Conservation (phyloP, 2,329 filamentous ascomycete genomes). For the Sporothrix brunneoviolacea region DNA sequence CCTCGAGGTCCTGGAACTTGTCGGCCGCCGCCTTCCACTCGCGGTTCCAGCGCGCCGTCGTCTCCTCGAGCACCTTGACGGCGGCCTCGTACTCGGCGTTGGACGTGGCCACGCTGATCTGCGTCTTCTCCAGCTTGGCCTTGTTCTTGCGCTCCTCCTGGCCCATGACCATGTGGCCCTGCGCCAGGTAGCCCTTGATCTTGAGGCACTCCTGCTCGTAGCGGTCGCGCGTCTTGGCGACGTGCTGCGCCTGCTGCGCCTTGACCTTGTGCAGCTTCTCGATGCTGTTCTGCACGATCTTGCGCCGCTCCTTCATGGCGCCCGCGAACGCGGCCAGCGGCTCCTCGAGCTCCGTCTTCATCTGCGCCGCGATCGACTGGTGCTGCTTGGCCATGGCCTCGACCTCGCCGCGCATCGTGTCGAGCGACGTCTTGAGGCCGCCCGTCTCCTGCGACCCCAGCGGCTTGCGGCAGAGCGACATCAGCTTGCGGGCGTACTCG, state of each 20-base stretch:
- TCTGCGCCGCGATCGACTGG: constrained; percentile 80
- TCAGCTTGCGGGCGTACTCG: constrained; percentile 85
- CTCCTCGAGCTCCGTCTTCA: constrained; percentile 94
- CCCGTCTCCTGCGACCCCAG: constrained; percentile 84
- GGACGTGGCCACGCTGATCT: constrained; percentile 85
- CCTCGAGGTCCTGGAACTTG: constrained; percentile 98
- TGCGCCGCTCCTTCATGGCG: constrained; percentile 91
- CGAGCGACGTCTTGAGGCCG: constrained; percentile 74
- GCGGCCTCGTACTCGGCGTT: constrained; percentile 92
- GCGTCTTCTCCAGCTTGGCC: constrained; percentile 96
- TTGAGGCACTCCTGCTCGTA: constrained; percentile 98
- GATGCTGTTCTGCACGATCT: constrained; percentile 90
- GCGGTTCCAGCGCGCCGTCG: constrained; percentile 90
- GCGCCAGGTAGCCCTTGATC: constrained; percentile 96
- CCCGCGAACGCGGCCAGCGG: constrained; percentile 86
- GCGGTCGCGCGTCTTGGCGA: constrained; percentile 93
- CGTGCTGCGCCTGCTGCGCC: constrained; percentile 78
- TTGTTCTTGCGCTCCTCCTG: constrained; percentile 99
- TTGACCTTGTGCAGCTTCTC: constrained; percentile 93
- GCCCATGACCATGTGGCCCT: constrained; percentile 99
- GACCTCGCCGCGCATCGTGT: constrained; percentile 80
- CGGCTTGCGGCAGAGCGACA: constrained; percentile 79
- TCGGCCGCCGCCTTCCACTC: constrained; percentile 98
- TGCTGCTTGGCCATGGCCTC: constrained; percentile 94
- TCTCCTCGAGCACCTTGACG: constrained; percentile 90